Evolutionary conservation across 1,139 yeast genomes (phyloP), one percentile per base, ranked within the genome.

Genomic region (Suhomyces bribrorum): DNA sequence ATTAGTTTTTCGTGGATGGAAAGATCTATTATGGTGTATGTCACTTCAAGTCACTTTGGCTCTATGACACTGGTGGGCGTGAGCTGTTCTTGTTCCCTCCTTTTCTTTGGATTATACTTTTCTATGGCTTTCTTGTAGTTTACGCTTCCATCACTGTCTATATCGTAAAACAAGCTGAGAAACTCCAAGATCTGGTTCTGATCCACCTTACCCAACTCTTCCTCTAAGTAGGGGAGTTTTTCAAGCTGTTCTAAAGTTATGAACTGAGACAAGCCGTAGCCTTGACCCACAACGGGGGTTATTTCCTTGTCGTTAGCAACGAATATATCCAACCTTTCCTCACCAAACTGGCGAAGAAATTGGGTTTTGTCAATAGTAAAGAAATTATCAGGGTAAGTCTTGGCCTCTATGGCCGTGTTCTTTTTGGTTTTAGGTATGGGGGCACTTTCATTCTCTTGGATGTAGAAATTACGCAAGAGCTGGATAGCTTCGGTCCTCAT

Each of bases 361-460:
- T 73, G 74, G 0, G 64, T 64, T 34, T 62, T 54, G 2, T 69
- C 56, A 9, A 83, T 52, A 49, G 59, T 57, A 14, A 52, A 48
- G n/a, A 60, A 48, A 31, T 62, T 62, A 0, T 67, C 64, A 0
- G 94, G 92, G 44, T 83, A 84, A 18, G 73, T 79, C 34, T 79
- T 75, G 17, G 71, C 69, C 36, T 87, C 89, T 31, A 92, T 70
- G n/a, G 74, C 79, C 41, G 95, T 74, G 43, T 83, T 81, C 61
- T 84, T 83, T 58, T 89, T 89, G 18, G 76, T 66, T 50, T 86
- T 79, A 1, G 95, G 94, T 16, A 63, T 73, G 0, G 98, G 98
- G 1, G 97, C 96, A 36, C 81, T 75, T 29, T 77, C 82, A 60
- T 92, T 92, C 56, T 89, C 95, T 56, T 80, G 83, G 6, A 88